Conservation (phyloP, 257 asterid species). For the Vinca minor region DNA sequence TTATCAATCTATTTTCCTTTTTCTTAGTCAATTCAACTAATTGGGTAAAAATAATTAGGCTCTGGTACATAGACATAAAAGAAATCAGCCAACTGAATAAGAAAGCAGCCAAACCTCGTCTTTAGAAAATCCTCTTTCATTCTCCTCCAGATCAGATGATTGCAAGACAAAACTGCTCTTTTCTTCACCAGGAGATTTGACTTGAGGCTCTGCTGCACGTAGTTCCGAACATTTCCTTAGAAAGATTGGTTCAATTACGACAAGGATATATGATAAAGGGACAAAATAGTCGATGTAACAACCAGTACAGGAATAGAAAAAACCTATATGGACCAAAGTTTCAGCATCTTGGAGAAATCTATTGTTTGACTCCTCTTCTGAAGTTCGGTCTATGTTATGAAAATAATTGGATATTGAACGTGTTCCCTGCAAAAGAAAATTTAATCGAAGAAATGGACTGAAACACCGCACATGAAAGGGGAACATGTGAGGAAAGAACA, state of each 20-base stretch:
- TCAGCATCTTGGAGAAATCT: conserved; percentile 29
- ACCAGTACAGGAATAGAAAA: conserved; percentile 23
- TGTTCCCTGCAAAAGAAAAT: conserved; percentile 65
- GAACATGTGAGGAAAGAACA: not conserved
- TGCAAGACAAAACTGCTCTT: conserved; percentile 20
- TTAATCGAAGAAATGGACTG: not conserved
- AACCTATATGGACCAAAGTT: conserved; percentile 48
- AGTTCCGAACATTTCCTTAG: conserved; percentile 14
- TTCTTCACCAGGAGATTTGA: conserved; percentile 30
- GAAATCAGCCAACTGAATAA: conserved; percentile 1
- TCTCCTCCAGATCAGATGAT: conserved; percentile 25
- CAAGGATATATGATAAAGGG: conserved; percentile 14
- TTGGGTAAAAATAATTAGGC: conserved; percentile 2
- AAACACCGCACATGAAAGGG: not conserved
- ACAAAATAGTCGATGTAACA: conserved; percentile 10
- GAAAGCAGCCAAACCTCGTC: conserved; percentile 37
- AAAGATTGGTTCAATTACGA: conserved; percentile 15
- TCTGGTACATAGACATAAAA: not conserved
- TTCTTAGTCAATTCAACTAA: not conserved
- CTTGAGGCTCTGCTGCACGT: conserved; percentile 25
- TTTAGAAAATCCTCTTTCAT: conserved; percentile 29
- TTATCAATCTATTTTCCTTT: not conserved
- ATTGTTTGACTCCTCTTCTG: conserved; percentile 28
- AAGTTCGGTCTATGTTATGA: conserved; percentile 34
- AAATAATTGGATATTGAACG: conserved; percentile 72